These are phyloP conservation scores for Aschersonia sp. DNA, from an alignment of 2,329 filamentous ascomycete genomes.

Conservation along the genomic window DNA sequence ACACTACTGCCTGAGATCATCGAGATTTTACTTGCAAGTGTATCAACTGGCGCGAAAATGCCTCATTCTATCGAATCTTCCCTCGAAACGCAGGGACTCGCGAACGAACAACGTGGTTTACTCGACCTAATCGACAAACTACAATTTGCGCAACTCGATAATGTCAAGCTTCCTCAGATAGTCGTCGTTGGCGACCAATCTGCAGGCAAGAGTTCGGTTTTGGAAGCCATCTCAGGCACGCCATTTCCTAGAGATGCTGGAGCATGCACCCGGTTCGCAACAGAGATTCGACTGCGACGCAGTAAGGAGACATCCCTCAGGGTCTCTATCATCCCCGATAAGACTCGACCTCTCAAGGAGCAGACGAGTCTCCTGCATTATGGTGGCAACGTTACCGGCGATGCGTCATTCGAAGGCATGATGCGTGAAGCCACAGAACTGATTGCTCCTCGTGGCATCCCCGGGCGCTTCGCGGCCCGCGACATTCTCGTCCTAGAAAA, in stretches of 20 bases:
- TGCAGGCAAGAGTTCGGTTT: conserved; percentile 47
- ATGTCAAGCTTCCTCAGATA: conserved; percentile 42
- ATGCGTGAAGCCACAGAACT: conserved; percentile 35
- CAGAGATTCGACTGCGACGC: conserved; percentile 40
- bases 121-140: conserved; percentile 43
- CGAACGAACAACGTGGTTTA: conserved; percentile 38
- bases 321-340: conserved; percentile 41
- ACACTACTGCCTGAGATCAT: too few relatives aligned
- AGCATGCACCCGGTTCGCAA: conserved; percentile 47
- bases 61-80: conserved; percentile 30
- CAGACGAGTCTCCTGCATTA: conserved; percentile 31
- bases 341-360: conserved; percentile 28
- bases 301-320: conserved; percentile 27
- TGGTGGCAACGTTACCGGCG: conserved; percentile 28
- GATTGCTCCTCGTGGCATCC: conserved; percentile 33
- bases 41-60: conserved; percentile 12
- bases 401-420: conserved; percentile 32
- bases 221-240: conserved; percentile 48
- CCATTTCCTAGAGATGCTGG: conserved; percentile 44
- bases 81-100: conserved; percentile 32
- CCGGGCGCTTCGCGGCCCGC: conserved; percentile 33
- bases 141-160: conserved; percentile 35
- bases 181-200: conserved; percentile 52
- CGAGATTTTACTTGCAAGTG: too few relatives aligned
- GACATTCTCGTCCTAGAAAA: conserved; percentile 45